Conservation (phyloP, 192 early-diverging fungal genomes). For the Phlyctochytrium planicorne region DNA sequence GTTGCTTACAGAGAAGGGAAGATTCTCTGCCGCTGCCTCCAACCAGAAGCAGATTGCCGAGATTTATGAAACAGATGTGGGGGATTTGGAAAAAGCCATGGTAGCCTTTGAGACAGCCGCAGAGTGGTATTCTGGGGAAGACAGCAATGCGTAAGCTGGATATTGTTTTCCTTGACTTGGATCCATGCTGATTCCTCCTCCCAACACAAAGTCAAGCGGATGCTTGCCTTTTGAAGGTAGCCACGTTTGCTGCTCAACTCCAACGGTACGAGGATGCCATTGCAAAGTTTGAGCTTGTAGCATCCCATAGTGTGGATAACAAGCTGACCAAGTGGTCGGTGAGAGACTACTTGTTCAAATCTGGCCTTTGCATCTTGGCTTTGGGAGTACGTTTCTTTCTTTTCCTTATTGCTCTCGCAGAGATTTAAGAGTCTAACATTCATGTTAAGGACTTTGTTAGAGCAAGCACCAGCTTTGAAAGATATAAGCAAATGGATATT, state of each 20-base stretch:
- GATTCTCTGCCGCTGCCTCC: constrained; percentile 86
- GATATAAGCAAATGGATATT: constrained; percentile 86
- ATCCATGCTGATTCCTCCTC: neutral
- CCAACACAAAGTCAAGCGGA: constrained; percentile 69
- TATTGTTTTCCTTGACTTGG: neutral
- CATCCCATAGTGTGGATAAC: constrained; percentile 79
- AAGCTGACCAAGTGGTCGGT: constrained; percentile 93
- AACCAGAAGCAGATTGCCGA: constrained; percentile 93
- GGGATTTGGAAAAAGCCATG: constrained; percentile 76
- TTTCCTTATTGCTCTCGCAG: too few species aligned
- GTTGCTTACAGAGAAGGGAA: constrained; percentile 80
- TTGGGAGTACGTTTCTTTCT: constrained; percentile 52
- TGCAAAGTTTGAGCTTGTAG: constrained; percentile 87
- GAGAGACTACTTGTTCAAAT: constrained; percentile 96
- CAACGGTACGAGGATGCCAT: constrained; percentile 88
- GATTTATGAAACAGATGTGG: constrained; percentile 84
- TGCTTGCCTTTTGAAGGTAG: constrained; percentile 89
- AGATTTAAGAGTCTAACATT: neutral
- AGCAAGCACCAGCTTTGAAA: constrained; percentile 70
- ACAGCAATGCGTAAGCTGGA: constrained; percentile 75
- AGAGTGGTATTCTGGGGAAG: constrained; percentile 91
- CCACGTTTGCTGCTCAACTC: constrained; percentile 82
- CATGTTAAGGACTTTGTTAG: constrained; percentile 69
- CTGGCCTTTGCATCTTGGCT: constrained; percentile 86
- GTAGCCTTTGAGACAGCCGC: constrained; percentile 87